Percentiles rank a stretch among this genome's conserved stretches.
Evolutionary conservation across 192 early-diverging fungal species (phyloP).

Genomic region (Helicostylum pulchrum): DNA sequence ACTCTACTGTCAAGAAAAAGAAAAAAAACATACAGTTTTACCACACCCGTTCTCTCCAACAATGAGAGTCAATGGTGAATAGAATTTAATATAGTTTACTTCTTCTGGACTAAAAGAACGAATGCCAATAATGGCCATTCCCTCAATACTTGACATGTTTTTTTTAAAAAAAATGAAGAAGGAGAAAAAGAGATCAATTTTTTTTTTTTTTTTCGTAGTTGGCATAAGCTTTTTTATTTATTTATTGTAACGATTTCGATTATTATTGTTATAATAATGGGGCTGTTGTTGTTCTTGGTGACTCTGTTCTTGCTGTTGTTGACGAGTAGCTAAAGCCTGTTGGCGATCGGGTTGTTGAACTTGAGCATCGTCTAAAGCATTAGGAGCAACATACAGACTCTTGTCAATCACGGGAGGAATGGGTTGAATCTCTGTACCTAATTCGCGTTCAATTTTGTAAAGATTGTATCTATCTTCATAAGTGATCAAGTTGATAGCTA

Average conservation of each 20-base stretch:
- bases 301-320: conserved; percentile 42
- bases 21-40: conserved; percentile 69
- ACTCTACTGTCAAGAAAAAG: not conserved
- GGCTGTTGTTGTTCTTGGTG: conserved; percentile 40
- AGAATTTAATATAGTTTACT: conserved; percentile 76
- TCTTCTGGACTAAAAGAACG: conserved; percentile 87
- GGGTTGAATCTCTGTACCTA: conserved; percentile 97
- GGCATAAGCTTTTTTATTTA: no score
- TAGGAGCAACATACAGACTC: conserved; percentile 80
- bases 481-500: conserved; percentile 98
- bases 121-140: conserved; percentile 79
- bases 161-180: not conserved
- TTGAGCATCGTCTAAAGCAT: conserved; percentile 63
- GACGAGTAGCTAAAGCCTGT: conserved; percentile 27
- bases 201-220: not conserved
- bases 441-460: conserved; percentile 96
- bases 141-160: conserved; percentile 62
- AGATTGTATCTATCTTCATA: conserved; percentile 97
- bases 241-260: not conserved
- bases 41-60: conserved; percentile 95
- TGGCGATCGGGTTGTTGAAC: conserved; percentile 52
- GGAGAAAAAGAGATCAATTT: not conserved
- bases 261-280: not conserved
- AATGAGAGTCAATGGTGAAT: conserved; percentile 90
- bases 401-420: conserved; percentile 98